Evolutionary conservation across 352 stramenopile genomes (phyloP), one percentile per base, ranked within the genome.

Genomic region (Phytopythium oedochilum): DNA sequence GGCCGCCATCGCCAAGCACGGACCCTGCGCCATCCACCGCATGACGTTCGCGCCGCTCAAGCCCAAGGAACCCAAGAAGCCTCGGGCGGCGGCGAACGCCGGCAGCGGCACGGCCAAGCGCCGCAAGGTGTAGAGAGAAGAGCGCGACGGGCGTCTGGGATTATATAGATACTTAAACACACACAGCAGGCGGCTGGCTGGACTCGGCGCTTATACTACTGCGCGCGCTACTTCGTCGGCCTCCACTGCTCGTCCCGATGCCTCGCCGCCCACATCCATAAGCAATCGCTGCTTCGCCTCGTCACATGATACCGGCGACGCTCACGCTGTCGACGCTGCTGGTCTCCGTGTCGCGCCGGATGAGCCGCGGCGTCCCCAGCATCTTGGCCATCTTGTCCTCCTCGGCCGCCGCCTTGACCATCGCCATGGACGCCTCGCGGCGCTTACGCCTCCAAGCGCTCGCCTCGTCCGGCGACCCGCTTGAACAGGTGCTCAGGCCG

Each of bases 41-140:
- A 86, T 96, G 67, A 98, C 96, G 0, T 99, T 99, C 77, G 95
- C 92, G 8, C 96, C 96, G 20, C 69, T 99, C 34, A 98, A 98
- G 59, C 60, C 62, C 12, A 89, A 86, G 53, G 70, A 61, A 5
- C 47, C 49, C 11, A 74, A 68, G 50, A 64, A 66, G 26, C 14
- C 25, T 5, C 55, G 26, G 59, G 43, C 39, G 60, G 47, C 15
- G n/a, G 4, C 48, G 1, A 22, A 2, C 5, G 22, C 32, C 2
- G 34, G 11, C 14, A 34, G 28, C n/a, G 14, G 6, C 31, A 34
- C 39, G n/a, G 43, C 23, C 49, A 46, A 55, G 25, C 25, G 36
- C 22, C 35, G 34, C 31, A 53, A 32, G 31, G 17, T 14, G 10
- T 38, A 43, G 20, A 31, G 11, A 26, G 15, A n/a, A 18, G 9